Conservation (phyloP, 2,329 filamentous ascomycete species). For the Grosmannia serpens region DNA sequence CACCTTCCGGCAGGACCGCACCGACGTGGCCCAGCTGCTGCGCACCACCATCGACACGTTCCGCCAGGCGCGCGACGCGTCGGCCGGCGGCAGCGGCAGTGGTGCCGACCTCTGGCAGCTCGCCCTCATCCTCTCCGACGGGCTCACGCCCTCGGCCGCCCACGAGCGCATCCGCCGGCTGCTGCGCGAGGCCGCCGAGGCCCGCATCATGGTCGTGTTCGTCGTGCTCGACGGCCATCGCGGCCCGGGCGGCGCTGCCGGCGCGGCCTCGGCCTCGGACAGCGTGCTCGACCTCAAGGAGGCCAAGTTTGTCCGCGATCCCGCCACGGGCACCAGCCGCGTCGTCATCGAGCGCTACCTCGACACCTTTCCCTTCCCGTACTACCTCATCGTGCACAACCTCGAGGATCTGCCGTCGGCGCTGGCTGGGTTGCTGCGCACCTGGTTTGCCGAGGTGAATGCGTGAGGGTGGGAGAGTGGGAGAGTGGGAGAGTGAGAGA, state of each 20-base stretch:
- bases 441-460: constrained; percentile 75
- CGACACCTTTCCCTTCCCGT: constrained; percentile 92
- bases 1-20: constrained; percentile 73
- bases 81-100: constrained; percentile 27
- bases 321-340: constrained; percentile 42
- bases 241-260: constrained; percentile 50
- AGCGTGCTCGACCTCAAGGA: constrained; percentile 83
- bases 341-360: constrained; percentile 84
- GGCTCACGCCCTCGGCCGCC: constrained; percentile 69
- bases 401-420: constrained; percentile 84
- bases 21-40: constrained; percentile 72
- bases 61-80: constrained; percentile 57
- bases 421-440: constrained; percentile 75
- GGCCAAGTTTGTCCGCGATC: constrained; percentile 65
- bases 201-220: constrained; percentile 96
- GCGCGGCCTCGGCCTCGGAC: constrained; percentile 31
- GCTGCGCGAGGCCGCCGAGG: constrained; percentile 78
- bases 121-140: constrained; percentile 85
- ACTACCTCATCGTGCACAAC: constrained; percentile 90
- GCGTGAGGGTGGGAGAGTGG: not conserved
- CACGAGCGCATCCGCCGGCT: constrained; percentile 75
- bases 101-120: constrained; percentile 83
- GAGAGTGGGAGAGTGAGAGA: not conserved
- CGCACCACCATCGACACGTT: constrained; percentile 71
- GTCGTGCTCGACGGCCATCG: constrained; percentile 72